These are phyloP conservation scores for Phytopythium sindhum DNA, from an alignment of 352 stramenopile species.

Conservation along the genomic window DNA sequence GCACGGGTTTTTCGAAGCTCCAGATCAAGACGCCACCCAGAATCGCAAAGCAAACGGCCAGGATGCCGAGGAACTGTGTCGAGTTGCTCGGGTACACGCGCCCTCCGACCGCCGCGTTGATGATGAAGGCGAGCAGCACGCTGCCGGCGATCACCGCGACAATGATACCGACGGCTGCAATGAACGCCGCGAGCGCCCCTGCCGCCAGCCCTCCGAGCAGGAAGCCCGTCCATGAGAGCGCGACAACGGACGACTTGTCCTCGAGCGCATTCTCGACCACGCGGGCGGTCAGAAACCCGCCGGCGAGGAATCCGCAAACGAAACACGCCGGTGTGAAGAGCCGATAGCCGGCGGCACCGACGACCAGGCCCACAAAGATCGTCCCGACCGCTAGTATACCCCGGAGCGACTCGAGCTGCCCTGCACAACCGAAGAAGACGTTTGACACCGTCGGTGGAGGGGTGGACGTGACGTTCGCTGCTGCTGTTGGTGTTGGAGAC, in stretches of 20 bases:
- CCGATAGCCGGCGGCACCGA: conserved; percentile 32
- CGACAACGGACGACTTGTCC: conserved; percentile 25
- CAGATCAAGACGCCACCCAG: conserved; percentile 32
- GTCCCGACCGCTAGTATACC: conserved; percentile 22
- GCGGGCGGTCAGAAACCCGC: conserved; percentile 27
- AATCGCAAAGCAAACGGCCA: conserved; percentile 33
- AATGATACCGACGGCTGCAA: conserved; percentile 40
- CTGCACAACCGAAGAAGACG: conserved; percentile 15
- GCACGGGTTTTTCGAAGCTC: conserved; percentile 39
- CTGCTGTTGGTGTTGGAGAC: background rate
- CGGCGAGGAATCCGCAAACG: conserved; percentile 39
- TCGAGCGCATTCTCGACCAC: conserved; percentile 30
- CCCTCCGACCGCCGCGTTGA: conserved; percentile 31
- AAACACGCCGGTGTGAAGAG: conserved; percentile 46
- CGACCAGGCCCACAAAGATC: conserved; percentile 27
- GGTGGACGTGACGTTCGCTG: too few relatives aligned
- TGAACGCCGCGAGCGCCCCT: conserved; percentile 27
- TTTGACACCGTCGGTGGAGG: conserved; percentile 9
- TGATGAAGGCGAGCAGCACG: conserved; percentile 35
- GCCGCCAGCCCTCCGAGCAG: conserved; percentile 35
- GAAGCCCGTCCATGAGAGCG: conserved; percentile 53
- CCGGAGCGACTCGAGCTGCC: background rate
- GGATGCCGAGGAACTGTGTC: conserved; percentile 28
- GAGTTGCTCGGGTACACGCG: conserved; percentile 39
- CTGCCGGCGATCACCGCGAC: conserved; percentile 35